Evolutionary conservation across 2,329 filamentous ascomycete species (phyloP), one percentile per base, ranked within the genome.

Genomic region (Neofusicoccum laricinum): DNA sequence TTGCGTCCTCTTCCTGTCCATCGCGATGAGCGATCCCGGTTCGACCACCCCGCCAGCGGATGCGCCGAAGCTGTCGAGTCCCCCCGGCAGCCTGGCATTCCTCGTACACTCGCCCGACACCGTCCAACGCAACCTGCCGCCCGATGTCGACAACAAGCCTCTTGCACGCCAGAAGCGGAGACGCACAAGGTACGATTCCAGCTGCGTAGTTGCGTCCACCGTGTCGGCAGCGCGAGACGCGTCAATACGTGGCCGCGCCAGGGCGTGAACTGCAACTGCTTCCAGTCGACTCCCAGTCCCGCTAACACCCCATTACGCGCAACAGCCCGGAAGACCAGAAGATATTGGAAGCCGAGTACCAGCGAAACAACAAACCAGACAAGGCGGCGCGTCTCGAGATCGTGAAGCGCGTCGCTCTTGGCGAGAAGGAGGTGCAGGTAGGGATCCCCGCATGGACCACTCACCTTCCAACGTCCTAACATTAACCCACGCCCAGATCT

Each of bases 351-450:
- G 85, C 90, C 40, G 92, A 94, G 65, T 97, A 96, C 75, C 85
- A 86, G 70, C 85, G 83, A 67, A 96, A 97, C 76, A 87, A 92
- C 6, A 97, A 97, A 77, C 94, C 94, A 38, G 93, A 97, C 80
- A 97, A 96, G 79, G 85, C 88, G 64, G 90, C 92, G 77, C 91
- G 94, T 79, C 85, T 91, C 51, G 88, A 89, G 65, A 93, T 98
- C 68, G 92, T 96, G 66, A 86, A 87, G 78, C 90, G 88, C 77
- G 93, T 97, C 66, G 90, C 91, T 25, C 84, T 98, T 68, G 94
- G 91, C 69, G 93, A 97, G 80, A 97, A 97, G 78, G 93, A 97
- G 81, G 92, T 97, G 41, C 94, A 97, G 88, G 94, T 97, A 81
- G 77, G 89, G 77, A 36, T 21, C 49, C 57, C 57, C 57, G 57